phyloP scores from a whole-genome alignment of 345 rosid species.

The Brassica cretica region DNA sequence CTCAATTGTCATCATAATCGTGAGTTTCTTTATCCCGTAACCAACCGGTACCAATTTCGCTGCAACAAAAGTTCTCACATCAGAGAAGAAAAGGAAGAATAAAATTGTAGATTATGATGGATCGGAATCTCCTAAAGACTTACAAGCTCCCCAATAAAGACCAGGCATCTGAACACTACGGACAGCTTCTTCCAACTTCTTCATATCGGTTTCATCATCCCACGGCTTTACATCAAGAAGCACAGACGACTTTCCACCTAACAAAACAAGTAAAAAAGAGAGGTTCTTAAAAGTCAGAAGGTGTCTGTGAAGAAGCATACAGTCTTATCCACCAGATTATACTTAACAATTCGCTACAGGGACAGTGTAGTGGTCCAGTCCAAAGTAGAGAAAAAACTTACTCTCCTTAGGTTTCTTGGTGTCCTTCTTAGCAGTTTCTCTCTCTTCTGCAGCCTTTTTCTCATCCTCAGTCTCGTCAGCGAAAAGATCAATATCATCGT shows the following conservation, averaged over 20 bases:
- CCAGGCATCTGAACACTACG: conserved; percentile 75
- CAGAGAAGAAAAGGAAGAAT: neutral
- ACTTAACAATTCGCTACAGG: neutral
- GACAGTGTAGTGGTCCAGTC: neutral
- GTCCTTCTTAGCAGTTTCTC: conserved; percentile 66
- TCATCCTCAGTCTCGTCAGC: conserved; percentile 95
- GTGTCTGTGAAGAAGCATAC: neutral
- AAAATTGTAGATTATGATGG: too few species aligned
- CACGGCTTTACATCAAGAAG: conserved; percentile 91
- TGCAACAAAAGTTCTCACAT: conserved; percentile 36
- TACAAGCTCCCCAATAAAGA: conserved; percentile 94
- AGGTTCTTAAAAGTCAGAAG: neutral
- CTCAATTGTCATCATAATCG: conserved; percentile 81
- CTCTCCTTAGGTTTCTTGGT: conserved; percentile 70
- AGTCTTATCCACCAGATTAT: neutral
- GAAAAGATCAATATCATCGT: conserved; percentile 82
- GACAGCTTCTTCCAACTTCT: conserved; percentile 85
- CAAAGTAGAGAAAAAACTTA: conserved; percentile 29
- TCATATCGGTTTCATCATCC: conserved; percentile 99
- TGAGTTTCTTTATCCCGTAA: conserved; percentile 79
- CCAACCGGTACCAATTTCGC: conserved; percentile 87
- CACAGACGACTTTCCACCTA: conserved; percentile 88
- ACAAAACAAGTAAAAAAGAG: neutral
- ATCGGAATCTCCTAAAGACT: conserved; percentile 15
- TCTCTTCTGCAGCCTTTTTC: conserved; percentile 80